Evolutionary conservation across 1,139 yeast species (phyloP).

Genomic region (Lodderomyces parapsilosis): DNA sequence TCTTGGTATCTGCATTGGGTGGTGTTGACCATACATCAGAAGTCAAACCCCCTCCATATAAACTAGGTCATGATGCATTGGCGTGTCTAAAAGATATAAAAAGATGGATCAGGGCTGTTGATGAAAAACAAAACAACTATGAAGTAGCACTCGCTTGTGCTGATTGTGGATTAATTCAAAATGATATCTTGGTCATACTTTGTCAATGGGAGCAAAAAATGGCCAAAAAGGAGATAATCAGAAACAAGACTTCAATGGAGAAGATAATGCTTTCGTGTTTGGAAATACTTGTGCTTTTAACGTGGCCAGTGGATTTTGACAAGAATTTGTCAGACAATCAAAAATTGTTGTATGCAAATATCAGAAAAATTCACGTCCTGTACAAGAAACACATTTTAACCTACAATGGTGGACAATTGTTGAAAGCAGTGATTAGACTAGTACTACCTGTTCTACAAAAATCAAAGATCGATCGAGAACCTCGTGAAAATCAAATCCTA

Average conservation of each 20-base stretch:
- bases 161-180: constrained; percentile 68
- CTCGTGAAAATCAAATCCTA: constrained; percentile 71
- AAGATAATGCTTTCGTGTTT: constrained; percentile 68
- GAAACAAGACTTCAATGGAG: constrained; percentile 42
- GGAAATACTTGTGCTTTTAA: constrained; percentile 78
- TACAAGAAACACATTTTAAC: constrained; percentile 71
- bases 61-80: constrained; percentile 86
- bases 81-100: constrained; percentile 87
- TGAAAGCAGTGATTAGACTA: constrained; percentile 69
- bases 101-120: constrained; percentile 83
- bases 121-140: constrained; percentile 64
- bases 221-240: constrained; percentile 22
- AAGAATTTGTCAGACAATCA: constrained; percentile 57
- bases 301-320: constrained; percentile 70
- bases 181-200: constrained; percentile 74
- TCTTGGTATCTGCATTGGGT: constrained; percentile 77
- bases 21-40: constrained; percentile 64
- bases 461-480: constrained; percentile 55
- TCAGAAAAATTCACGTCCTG: constrained; percentile 62
- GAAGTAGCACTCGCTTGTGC: constrained; percentile 90
- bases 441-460: constrained; percentile 66
- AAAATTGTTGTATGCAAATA: constrained; percentile 53
- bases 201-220: constrained; percentile 66
- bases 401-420: constrained; percentile 57
- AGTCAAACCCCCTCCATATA: constrained; percentile 52